Percentiles rank a stretch among this genome's conserved stretches.
These are phyloP conservation scores for Euphrasia arctica DNA, from an alignment of 305 asterid genomes.

Conservation along the genomic window DNA sequence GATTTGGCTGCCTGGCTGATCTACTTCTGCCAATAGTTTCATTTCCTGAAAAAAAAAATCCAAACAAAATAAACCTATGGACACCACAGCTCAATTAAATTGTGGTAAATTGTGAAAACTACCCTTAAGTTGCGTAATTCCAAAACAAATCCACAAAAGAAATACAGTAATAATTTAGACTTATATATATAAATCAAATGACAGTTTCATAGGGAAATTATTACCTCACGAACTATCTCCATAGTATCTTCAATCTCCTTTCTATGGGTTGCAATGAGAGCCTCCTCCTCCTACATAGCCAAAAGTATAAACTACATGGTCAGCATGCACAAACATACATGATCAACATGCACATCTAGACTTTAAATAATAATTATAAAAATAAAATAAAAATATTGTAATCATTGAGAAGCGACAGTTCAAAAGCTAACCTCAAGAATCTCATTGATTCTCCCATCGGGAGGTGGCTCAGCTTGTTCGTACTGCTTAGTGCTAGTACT, in stretches of 20 bases:
- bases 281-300: conserved; percentile 80
- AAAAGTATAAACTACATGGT: conserved; percentile 8
- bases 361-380: background rate
- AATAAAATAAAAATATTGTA: conserved; percentile 2
- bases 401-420: background rate
- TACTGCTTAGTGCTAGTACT: conserved; percentile 28
- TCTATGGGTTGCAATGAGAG: conserved; percentile 91
- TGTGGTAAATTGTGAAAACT: background rate
- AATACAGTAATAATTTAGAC: background rate
- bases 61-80: conserved; percentile 21
- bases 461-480: conserved; percentile 45
- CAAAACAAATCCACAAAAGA: background rate
- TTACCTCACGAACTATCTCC: conserved; percentile 98
- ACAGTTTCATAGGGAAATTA: conserved; percentile 5
- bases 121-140: background rate
- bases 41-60: conserved; percentile 61
- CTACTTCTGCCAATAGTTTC: conserved; percentile 90
- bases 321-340: conserved; percentile 5
- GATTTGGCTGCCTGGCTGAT: conserved; percentile 91
- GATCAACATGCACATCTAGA: conserved; percentile 10
- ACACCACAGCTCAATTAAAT: conserved; percentile 1
- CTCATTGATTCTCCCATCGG: conserved; percentile 69
- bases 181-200: background rate
- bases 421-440: conserved; percentile 69
- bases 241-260: conserved; percentile 97